phyloP scores from a whole-genome alignment of 2,329 filamentous ascomycete species.

The Pyrenophora tritici-repentis region DNA sequence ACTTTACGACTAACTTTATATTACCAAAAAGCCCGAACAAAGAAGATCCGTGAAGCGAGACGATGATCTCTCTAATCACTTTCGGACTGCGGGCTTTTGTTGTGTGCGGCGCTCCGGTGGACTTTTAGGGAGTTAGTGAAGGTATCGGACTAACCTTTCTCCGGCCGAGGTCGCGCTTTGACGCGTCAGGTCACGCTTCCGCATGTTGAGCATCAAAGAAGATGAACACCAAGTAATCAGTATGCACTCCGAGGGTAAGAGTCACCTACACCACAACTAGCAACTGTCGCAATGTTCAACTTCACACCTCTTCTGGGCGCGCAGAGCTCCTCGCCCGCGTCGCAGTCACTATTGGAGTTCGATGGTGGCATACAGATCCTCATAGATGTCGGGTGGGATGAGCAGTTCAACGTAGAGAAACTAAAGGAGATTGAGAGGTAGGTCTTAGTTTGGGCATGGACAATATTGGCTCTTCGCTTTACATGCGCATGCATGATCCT shows the following conservation, averaged over 20 bases:
- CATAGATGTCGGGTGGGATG: constrained; percentile 95
- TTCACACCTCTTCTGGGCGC: constrained; percentile 93
- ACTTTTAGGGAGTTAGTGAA: too few relatives aligned
- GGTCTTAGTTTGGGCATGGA: constrained; percentile 15
- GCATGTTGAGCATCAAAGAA: constrained; percentile 5
- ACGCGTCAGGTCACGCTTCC: constrained; percentile 6
- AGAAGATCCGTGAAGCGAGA: too few relatives aligned
- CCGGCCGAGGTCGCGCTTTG: constrained; percentile 13
- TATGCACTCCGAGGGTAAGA: constrained; percentile 10
- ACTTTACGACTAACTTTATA: too few relatives aligned
- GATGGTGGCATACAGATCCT: constrained; percentile 96
- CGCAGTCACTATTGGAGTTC: constrained; percentile 93
- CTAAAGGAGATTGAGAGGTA: constrained; percentile 90
- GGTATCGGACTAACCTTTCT: constrained; percentile 1
- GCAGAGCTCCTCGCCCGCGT: constrained; percentile 82
- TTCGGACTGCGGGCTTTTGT: neutral
- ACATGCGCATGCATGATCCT: constrained; percentile 11
- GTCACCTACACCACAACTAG: constrained; percentile 7
- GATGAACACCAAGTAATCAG: constrained; percentile 5
- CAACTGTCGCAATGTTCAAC: constrained; percentile 74
- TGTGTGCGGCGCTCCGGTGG: neutral
- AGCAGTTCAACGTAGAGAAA: constrained; percentile 80
- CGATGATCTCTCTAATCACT: too few relatives aligned
- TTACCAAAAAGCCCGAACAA: too few relatives aligned
- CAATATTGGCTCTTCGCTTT: neutral